Conservation (phyloP, 2,329 filamentous ascomycete species). For the Colletotrichum karsti region DNA sequence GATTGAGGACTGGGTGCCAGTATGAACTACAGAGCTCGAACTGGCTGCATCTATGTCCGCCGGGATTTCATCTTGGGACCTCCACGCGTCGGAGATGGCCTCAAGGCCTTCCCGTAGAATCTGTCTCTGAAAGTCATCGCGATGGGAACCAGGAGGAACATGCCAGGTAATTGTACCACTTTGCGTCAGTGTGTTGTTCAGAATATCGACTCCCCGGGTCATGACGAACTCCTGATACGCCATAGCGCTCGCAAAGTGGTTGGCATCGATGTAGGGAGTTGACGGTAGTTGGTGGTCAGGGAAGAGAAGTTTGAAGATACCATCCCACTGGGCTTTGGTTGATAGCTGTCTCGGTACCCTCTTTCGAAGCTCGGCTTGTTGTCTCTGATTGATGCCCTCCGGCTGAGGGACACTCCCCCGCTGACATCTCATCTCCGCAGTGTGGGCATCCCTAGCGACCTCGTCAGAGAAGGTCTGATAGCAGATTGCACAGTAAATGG, state of each 20-base stretch:
- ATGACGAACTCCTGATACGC: background rate
- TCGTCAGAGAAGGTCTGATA: background rate
- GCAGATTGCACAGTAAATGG: background rate
- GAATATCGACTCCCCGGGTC: background rate
- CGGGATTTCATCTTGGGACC: too few relatives aligned
- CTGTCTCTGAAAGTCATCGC: too few relatives aligned
- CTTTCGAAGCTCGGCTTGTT: slow-evolving; percentile 29
- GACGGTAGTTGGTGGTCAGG: slow-evolving; percentile 24
- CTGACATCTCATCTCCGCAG: background rate
- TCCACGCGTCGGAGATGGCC: too few relatives aligned
- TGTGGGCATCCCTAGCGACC: background rate
- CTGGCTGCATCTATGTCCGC: too few relatives aligned
- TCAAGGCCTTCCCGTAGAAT: too few relatives aligned
- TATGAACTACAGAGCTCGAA: too few relatives aligned
- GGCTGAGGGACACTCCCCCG: slow-evolving; percentile 8
- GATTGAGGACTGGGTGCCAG: too few relatives aligned
- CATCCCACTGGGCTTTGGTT: slow-evolving; percentile 36
- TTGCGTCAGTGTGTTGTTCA: background rate
- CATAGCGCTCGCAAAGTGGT: background rate
- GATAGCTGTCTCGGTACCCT: slow-evolving; percentile 25
- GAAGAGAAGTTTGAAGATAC: slow-evolving; percentile 35
- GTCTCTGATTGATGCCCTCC: slow-evolving; percentile 33
- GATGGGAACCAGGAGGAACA: too few relatives aligned
- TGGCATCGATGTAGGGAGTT: slow-evolving; percentile 32
- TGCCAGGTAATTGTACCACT: background rate